These are phyloP conservation scores for Penicillium expansum DNA, from an alignment of 2,329 filamentous ascomycete species.

Conservation along the genomic window DNA sequence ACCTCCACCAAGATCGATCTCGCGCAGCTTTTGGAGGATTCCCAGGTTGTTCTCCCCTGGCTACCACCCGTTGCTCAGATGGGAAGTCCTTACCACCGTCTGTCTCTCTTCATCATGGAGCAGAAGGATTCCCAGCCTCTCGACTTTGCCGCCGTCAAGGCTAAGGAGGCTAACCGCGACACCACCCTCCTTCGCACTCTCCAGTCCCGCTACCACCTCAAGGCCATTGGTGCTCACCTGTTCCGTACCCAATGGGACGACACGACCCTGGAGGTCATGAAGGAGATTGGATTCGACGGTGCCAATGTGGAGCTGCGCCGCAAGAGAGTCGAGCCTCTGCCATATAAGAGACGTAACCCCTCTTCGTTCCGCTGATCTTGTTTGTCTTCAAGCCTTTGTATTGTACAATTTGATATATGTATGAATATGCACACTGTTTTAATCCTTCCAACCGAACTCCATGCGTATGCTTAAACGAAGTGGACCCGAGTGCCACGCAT, in stretches of 20 bases:
- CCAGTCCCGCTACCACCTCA: constrained; percentile 65
- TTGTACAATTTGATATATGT: constrained; percentile 44
- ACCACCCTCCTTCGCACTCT: constrained; percentile 74
- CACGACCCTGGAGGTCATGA: constrained; percentile 82
- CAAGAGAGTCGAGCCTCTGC: constrained; percentile 68
- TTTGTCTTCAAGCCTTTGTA: constrained; percentile 30
- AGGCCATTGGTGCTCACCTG: constrained; percentile 76
- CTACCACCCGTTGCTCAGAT: constrained; percentile 83
- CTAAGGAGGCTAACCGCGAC: constrained; percentile 55
- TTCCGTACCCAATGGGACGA: constrained; percentile 93
- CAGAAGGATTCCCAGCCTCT: constrained; percentile 64
- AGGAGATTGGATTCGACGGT: constrained; percentile 69
- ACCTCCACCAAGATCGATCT: constrained; percentile 64
- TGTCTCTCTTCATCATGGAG: constrained; percentile 79
- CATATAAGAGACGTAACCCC: constrained; percentile 60
- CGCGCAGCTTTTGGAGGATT: constrained; percentile 55
- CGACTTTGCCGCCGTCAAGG: constrained; percentile 58
- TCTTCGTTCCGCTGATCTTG: constrained; percentile 43
- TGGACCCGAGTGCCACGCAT: not conserved
- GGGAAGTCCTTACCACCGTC: constrained; percentile 85
- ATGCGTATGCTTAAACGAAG: constrained; percentile 18
- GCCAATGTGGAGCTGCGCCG: constrained; percentile 81
- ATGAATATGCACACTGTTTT: constrained; percentile 40
- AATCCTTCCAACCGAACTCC: constrained; percentile 29
- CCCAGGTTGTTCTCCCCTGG: constrained; percentile 75